Evolutionary conservation across 2,329 filamentous ascomycete species (phyloP).

Genomic region (Talaromyces funiculosus): DNA sequence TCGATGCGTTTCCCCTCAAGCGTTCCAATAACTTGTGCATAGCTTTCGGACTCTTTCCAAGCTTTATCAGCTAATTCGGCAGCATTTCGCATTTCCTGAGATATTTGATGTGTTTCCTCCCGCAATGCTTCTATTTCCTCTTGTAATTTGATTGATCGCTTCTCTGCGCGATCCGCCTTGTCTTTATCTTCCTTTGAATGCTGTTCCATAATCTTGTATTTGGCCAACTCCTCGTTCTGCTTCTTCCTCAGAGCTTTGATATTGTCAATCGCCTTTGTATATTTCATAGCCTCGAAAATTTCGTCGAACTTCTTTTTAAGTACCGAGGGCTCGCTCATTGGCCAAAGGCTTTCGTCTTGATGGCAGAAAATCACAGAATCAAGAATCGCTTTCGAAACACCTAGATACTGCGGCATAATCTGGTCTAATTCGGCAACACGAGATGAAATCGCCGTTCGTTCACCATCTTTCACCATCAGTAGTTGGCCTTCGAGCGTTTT

Average conservation of each 20-base stretch:
- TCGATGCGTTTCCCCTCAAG: constrained; percentile 72
- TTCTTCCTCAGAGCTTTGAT: constrained; percentile 82
- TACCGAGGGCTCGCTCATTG: constrained; percentile 76
- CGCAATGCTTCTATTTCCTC: constrained; percentile 55
- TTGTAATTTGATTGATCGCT: constrained; percentile 59
- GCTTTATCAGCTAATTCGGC: constrained; percentile 56
- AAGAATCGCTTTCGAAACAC: constrained; percentile 82
- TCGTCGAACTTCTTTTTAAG: constrained; percentile 95
- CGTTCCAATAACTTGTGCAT: constrained; percentile 66
- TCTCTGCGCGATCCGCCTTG: constrained; percentile 66
- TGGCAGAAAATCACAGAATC: constrained; percentile 98
- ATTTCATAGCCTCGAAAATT: constrained; percentile 95
- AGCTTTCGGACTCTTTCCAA: constrained; percentile 67
- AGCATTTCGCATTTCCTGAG: constrained; percentile 39
- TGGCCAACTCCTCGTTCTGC: constrained; percentile 67
- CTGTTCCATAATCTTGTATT: constrained; percentile 67
- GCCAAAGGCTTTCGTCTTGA: constrained; percentile 96
- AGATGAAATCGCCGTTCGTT: constrained; percentile 71
- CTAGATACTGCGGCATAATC: constrained; percentile 77
- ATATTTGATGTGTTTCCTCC: constrained; percentile 56
- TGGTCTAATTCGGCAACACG: constrained; percentile 75
- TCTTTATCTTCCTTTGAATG: constrained; percentile 81
- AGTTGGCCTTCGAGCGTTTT: constrained; percentile 83
- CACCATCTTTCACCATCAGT: constrained; percentile 69
- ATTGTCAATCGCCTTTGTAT: constrained; percentile 95